These are phyloP conservation scores for Lentinula detonsa DNA, from an alignment of 768 basidiomycete genomes.

Conservation along the genomic window DNA sequence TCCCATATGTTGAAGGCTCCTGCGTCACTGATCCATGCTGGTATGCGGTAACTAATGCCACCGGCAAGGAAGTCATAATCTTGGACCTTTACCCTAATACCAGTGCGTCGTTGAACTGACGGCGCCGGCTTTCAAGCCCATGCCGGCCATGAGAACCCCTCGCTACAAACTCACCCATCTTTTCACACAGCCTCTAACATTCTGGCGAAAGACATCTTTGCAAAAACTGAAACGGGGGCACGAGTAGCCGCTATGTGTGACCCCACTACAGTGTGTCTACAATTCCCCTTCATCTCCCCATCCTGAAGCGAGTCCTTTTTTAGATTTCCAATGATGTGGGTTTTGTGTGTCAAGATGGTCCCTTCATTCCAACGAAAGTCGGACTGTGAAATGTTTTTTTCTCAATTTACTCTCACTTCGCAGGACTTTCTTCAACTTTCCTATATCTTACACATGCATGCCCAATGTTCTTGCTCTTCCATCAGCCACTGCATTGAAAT, in stretches of 20 bases:
- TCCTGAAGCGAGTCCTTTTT: background rate
- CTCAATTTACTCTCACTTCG: too few relatives aligned
- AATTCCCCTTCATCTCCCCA: background rate
- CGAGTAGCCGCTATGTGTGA: conserved; percentile 52
- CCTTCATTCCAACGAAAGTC: conserved; percentile 30
- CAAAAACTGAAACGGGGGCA: conserved; percentile 36
- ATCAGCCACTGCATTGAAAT: background rate
- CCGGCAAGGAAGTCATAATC: conserved; percentile 53
- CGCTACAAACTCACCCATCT: background rate
- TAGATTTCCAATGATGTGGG: conserved; percentile 42
- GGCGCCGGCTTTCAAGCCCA: too few relatives aligned
- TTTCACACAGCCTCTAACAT: conserved; percentile 26
- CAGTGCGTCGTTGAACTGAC: conserved; percentile 22
- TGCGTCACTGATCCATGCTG: conserved; percentile 58
- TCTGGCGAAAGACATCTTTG: conserved; percentile 40
- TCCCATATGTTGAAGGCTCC: conserved; percentile 49
- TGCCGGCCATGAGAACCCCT: too few relatives aligned
- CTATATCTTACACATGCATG: too few relatives aligned
- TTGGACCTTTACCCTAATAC: conserved; percentile 55
- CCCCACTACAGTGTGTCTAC: conserved; percentile 33
- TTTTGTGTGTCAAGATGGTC: conserved; percentile 44
- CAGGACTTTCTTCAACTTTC: too few relatives aligned
- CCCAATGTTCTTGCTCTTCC: background rate
- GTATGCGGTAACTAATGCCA: conserved; percentile 46
- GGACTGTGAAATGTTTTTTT: background rate